phyloP scores from a whole-genome alignment of 148 eudicot genomes.

The Arctostaphylos glauca region DNA sequence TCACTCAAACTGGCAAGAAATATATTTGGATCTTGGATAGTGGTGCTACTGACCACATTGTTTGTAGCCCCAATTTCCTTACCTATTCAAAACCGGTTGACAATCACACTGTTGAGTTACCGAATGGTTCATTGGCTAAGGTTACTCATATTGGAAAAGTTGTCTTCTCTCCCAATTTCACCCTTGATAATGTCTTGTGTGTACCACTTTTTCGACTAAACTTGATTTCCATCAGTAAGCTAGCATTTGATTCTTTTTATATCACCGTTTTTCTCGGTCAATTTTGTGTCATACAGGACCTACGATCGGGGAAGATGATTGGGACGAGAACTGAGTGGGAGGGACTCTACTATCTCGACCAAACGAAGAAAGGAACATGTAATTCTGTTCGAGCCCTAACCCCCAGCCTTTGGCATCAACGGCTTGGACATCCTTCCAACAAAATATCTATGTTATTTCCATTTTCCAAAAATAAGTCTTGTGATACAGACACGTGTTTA shows the following conservation, averaged over 20 bases:
- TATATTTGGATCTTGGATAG: conserved; percentile 6
- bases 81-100: background rate
- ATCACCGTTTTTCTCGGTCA: conserved; percentile 7
- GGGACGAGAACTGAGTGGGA: conserved; percentile 6
- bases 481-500: conserved; percentile 9
- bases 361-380: conserved; percentile 8
- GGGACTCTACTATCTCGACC: too few relatives aligned
- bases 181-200: background rate
- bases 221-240: conserved; percentile 13
- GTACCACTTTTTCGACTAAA: too few relatives aligned
- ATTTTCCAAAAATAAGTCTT: conserved; percentile 14
- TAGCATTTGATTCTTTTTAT: background rate
- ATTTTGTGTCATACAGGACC: conserved; percentile 16
- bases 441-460: conserved; percentile 9
- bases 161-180: conserved; percentile 12
- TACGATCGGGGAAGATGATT: conserved; percentile 19
- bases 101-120: too few relatives aligned
- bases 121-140: too few relatives aligned
- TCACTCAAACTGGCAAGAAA: background rate
- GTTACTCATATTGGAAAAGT: conserved; percentile 9
- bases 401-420: conserved; percentile 17
- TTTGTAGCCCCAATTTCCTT: background rate
- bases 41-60: too few relatives aligned
- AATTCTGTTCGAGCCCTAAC: background rate
- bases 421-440: conserved; percentile 5